Conservation (phyloP, 2,329 filamentous ascomycete species). For the Fusarium dlaminii region DNA sequence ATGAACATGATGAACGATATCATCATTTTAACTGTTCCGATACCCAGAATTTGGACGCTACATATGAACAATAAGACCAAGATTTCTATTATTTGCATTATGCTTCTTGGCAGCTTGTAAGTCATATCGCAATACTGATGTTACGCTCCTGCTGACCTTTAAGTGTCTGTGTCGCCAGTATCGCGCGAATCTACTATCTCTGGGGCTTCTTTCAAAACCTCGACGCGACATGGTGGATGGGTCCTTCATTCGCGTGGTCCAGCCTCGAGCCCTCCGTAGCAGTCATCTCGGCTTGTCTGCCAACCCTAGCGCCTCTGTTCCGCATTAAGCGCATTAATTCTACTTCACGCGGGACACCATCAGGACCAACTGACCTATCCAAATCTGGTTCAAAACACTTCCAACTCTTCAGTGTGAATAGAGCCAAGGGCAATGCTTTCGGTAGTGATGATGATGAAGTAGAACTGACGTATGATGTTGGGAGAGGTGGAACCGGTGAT, state of each 20-base stretch:
- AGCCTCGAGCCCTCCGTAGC: conserved; percentile 9
- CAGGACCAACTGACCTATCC: conserved; percentile 1
- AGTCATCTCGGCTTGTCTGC: neutral
- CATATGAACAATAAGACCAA: conserved; percentile 21
- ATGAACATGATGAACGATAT: conserved; percentile 25
- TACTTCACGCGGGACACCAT: neutral
- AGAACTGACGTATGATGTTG: conserved; percentile 3
- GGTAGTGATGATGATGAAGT: conserved; percentile 12
- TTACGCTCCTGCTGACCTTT: neutral
- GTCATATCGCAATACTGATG: fast-evolving
- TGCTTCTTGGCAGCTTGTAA: conserved; percentile 20
- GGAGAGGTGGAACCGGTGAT: neutral
- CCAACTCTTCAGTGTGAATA: neutral
- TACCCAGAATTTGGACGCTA: conserved; percentile 8
- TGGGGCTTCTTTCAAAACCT: conserved; percentile 18
- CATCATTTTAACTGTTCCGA: neutral
- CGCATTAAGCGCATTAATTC: neutral
- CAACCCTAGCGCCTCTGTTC: conserved; percentile 2
- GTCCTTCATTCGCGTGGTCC: conserved; percentile 9
- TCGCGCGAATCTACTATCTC: conserved; percentile 7
- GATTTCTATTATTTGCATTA: conserved; percentile 10
- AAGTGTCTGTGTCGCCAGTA: conserved; percentile 13
- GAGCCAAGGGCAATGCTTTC: neutral
- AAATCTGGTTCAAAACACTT: conserved; percentile 8
- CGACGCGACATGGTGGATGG: conserved; percentile 19